Percentiles rank a stretch among this genome's conserved stretches.
Evolutionary conservation across 805 yeast species (phyloP).

Genomic region (Starmera caribaea): DNA sequence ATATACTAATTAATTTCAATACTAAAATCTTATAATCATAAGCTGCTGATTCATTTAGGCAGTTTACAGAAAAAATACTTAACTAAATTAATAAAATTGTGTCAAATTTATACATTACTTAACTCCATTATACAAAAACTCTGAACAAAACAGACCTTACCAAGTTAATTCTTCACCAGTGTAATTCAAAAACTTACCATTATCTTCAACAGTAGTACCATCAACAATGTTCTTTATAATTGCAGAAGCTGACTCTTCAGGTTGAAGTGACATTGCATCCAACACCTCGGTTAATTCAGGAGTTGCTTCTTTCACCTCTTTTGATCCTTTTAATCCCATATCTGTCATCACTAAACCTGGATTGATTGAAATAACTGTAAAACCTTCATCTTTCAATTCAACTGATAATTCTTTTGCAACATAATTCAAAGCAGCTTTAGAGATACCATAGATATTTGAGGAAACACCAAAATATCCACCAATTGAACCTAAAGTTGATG

Average conservation of each 20-base stretch:
- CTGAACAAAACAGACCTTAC: too few relatives aligned
- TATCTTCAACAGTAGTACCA: background rate
- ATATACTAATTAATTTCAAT: too few relatives aligned
- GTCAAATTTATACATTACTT: too few relatives aligned
- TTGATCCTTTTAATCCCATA: too few relatives aligned
- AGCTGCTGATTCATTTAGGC: too few relatives aligned
- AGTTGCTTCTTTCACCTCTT: background rate
- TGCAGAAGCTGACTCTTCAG: background rate
- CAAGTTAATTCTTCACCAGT: too few relatives aligned
- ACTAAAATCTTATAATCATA: too few relatives aligned
- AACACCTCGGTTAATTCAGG: background rate
- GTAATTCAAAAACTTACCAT: background rate
- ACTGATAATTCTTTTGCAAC: slow-evolving; percentile 16
- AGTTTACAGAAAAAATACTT: too few relatives aligned
- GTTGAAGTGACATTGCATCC: too few relatives aligned
- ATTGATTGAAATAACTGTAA: slow-evolving; percentile 22
- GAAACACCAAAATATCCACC: slow-evolving; percentile 5
- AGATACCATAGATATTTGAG: slow-evolving; percentile 6
- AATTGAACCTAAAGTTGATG: slow-evolving; percentile 18
- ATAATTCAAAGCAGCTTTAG: slow-evolving; percentile 23
- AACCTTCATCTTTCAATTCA: slow-evolving; percentile 19
- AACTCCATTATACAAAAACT: too few relatives aligned
- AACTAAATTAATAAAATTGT: too few relatives aligned
- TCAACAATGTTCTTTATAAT: background rate
- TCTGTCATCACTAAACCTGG: slow-evolving; percentile 34